Base-by-base conservation (phyloP, 2,329 filamentous ascomycete genomes). In the Xylaria sp. region DNA sequence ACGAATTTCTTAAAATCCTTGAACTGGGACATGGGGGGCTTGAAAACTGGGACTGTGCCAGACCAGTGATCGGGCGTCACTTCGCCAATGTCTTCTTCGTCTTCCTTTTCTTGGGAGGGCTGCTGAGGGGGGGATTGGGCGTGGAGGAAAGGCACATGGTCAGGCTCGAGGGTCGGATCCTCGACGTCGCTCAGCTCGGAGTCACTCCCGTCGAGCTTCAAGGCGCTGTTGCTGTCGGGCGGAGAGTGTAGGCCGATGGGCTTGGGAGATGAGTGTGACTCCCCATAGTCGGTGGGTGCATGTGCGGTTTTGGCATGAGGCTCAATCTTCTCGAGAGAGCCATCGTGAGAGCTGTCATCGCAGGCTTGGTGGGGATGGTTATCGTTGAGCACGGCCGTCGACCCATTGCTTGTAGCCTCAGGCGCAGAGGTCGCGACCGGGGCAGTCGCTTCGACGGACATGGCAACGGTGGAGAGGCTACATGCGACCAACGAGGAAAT, bases 11-110 rank as follows among this genome's bases (percentile, higher is more conserved):
- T 92, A 81, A 99, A 99, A 82, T 96, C 93, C 77, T 90, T 90
- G 83, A 98, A 98, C 82, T 99, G 94, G 71, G 92, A 88, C 93
- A 98, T 97, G 68, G 92, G 95, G 81, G 96, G 96, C 81, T 91
- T 95, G 83, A 99, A 99, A 69, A 99, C 92, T 9, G 96, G 95
- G 43, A 99, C 92, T 71, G 90, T 92, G 71, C 94, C 94, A 78
- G 94, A 97, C 84, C 93, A 98, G 80, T 97, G 91, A 78, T 94
- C 93, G 0, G 95, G 95, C 56, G 90, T 84, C 64, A 97, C 87
- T 63, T 96, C 92, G 74, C 92, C 92, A 75, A 92, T 90, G 74
- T 94, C 91, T 56, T 89, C 87, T 64, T 86, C 91, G 52, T 89
- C 87, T 64, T 86, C 76, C 52, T 79, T 74, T 33, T 72, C 59